Evolutionary conservation across 1,139 yeast genomes (phyloP).

Genomic region (Blastobotrys proliferans): DNA sequence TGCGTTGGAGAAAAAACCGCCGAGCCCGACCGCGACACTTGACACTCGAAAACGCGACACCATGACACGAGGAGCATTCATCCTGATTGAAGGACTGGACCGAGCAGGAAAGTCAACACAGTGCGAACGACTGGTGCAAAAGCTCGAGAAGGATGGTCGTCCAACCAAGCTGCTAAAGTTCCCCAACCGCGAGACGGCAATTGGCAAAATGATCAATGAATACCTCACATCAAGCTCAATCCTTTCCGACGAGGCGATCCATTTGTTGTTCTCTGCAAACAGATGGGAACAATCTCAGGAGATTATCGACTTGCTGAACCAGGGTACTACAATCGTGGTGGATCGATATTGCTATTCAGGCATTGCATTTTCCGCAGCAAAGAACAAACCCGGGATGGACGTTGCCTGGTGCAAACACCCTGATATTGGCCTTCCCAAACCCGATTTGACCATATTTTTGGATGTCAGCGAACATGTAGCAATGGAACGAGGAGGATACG

Average conservation of each 20-base stretch:
- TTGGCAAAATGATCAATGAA: conserved; percentile 72
- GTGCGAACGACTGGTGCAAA: conserved; percentile 45
- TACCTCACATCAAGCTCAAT: conserved; percentile 53
- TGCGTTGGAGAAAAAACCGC: too few relatives aligned
- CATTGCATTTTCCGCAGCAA: conserved; percentile 88
- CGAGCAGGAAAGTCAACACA: conserved; percentile 95
- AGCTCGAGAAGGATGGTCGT: conserved; percentile 33
- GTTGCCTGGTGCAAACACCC: conserved; percentile 74
- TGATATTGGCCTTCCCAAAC: conserved; percentile 80
- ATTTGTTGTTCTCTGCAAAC: conserved; percentile 85
- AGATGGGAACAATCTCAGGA: conserved; percentile 74
- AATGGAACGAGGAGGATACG: conserved; percentile 71
- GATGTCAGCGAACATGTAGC: conserved; percentile 53
- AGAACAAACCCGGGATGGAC: conserved; percentile 47
- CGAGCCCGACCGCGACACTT: too few relatives aligned
- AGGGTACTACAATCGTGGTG: conserved; percentile 60
- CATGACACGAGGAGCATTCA: conserved; percentile 57
- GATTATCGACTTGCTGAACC: conserved; percentile 45
- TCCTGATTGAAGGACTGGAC: conserved; percentile 89
- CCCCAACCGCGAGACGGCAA: conserved; percentile 80
- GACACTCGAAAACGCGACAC: too few relatives aligned
- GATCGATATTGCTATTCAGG: conserved; percentile 95
- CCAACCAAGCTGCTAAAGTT: conserved; percentile 59
- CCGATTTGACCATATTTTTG: conserved; percentile 78
- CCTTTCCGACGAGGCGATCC: conserved; percentile 62